Base-by-base conservation (phyloP, 768 basidiomycete species). In the Cytidiella melzeri region DNA sequence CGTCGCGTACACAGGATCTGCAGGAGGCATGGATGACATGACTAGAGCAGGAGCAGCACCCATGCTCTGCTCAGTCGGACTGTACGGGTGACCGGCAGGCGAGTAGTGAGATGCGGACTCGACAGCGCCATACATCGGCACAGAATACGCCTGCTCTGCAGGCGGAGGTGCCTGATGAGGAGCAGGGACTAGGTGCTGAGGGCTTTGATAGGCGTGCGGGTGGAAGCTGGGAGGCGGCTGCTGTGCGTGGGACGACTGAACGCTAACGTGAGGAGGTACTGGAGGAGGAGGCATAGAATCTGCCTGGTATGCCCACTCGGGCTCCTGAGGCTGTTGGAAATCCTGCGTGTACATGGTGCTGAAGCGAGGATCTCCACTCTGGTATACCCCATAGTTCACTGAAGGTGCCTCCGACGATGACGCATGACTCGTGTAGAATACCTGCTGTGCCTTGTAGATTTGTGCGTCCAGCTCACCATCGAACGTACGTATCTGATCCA, bases 401-500 rank as follows among this genome's bases (percentile, higher is more conserved):
- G 46, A 26, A 36, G 25, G 43, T 19, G 41, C 21, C 11, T 47
- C 26, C 25, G 1, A n/a, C 3, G 30, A 20, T 23, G 40, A 47
- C 24, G 41, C 41, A 43, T 13, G 11, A 21, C 12, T 28, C 45
- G 23, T n/a, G 53, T 53, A 52, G 49, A 55, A 45, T 39, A 56
- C 48, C 20, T 50, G 49, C 20, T 52, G 52, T 9, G 52, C 51
- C 25, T 55, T 44, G 25, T 52, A 40, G 28, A 65, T 64, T 51
- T 66, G 66, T 34, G 51, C 59, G 34, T 65, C 59, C 28, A 65
- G 52, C 41, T 61, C 52, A 0, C 58, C 58, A 24, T 65, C 60
- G 48, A 69, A 66, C 25, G 60, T 43, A 37, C 51, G 51, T 50
- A 67, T 49, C 48, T 67, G 58, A 28, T 67, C 64, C 5, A 65